Evolutionary conservation across 352 stramenopile genomes (phyloP).

Genomic region (Phytophthora pisi): DNA sequence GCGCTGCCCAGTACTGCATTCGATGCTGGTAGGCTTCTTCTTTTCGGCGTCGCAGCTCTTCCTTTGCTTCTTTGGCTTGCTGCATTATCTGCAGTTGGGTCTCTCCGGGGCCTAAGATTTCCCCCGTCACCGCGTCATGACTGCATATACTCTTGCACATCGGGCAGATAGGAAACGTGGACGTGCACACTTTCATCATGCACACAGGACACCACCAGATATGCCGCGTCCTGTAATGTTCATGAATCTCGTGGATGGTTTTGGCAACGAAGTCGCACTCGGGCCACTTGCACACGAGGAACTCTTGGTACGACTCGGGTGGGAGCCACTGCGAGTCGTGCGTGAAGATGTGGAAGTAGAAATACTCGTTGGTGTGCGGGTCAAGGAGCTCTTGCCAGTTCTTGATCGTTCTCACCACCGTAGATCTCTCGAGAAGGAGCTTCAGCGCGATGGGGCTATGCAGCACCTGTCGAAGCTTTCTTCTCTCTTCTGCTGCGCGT

Average conservation of each 20-base stretch:
- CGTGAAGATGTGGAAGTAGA: conserved; percentile 84
- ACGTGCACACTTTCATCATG: conserved; percentile 65
- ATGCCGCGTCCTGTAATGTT: conserved; percentile 69
- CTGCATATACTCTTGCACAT: conserved; percentile 69
- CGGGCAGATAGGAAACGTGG: conserved; percentile 68
- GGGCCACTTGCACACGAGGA: conserved; percentile 70
- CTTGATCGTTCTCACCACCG: conserved; percentile 60
- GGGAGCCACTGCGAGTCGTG: conserved; percentile 83
- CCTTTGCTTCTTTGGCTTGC: conserved; percentile 48
- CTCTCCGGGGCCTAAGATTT: conserved; percentile 68
- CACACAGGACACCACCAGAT: conserved; percentile 85
- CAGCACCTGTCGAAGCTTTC: conserved; percentile 66
- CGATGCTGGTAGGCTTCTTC: conserved; percentile 67
- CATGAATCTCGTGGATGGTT: conserved; percentile 74
- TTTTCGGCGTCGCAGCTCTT: conserved; percentile 49
- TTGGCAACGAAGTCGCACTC: conserved; percentile 57
- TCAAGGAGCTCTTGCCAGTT: conserved; percentile 84
- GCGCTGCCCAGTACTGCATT: conserved; percentile 65
- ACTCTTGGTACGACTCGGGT: conserved; percentile 64
- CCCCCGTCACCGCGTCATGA: conserved; percentile 54
- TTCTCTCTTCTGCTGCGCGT: conserved; percentile 48
- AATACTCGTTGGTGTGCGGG: conserved; percentile 85
- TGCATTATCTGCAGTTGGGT: conserved; percentile 54
- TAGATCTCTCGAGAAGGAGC: conserved; percentile 70
- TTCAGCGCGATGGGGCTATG: conserved; percentile 69